Base-by-base conservation (phyloP, 129 eudicot genomes). In the Chrysanthemum seticuspe region DNA sequence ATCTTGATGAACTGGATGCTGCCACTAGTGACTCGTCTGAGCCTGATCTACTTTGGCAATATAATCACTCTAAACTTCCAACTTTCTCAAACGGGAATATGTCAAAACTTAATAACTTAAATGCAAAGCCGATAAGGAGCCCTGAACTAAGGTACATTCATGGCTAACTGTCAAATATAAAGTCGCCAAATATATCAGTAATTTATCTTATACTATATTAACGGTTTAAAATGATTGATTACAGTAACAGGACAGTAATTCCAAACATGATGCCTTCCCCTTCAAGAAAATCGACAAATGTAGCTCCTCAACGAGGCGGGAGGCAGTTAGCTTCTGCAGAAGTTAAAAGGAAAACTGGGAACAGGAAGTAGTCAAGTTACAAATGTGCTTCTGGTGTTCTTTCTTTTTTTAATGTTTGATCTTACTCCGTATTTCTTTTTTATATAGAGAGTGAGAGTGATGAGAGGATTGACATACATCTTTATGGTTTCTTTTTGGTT, bases 21-120 rank as follows among this genome's bases (percentile, higher is more conserved):
- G 95, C 87, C 76, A 89, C 95, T 3, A 93, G 97, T 50, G 95
- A 90, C 61, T 93, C 96, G 0, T 93, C 98, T 11, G 96, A 93
- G 72, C 87, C 92, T 66, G 98, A 89, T 81, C 84, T 89, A 77
- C 85, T 86, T 21, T 93, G 96, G 96, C 95, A 86, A 75, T 90
- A 82, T 53, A 89, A 87, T 71, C 85, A 89, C 55, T 80, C 95
- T 55, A 93, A 89, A 76, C 89, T 84, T 75, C 77, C 87, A 14
- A 74, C 73, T 77, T 80, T 85, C 31, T 54, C 80, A 62, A 89
- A 78, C 74, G 93, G 97, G 23, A 70, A 57, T 63, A 75, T 79
- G 27, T 23, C 86, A 25, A 89, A 89, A 73, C 71, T 72, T 21
- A 83, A 68, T 61, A 92, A 82, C 75, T 50, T 81, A 45, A 80